phyloP scores from a whole-genome alignment of 257 asterid genomes.

The Fraxinus pennsylvanica region DNA sequence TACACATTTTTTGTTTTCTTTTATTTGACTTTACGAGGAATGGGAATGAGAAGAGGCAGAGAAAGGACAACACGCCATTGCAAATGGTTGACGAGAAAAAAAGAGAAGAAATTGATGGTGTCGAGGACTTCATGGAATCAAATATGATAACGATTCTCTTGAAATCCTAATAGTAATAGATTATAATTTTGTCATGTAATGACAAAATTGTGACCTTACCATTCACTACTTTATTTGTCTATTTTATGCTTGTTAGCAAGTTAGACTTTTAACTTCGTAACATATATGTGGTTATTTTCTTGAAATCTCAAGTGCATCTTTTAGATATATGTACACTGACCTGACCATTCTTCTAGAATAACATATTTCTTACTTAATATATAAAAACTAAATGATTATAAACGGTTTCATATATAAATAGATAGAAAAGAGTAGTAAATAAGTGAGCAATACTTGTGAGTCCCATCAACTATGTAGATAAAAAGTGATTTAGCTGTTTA shows the following conservation, averaged over 20 bases:
- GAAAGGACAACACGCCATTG: not conserved
- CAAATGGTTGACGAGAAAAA: not conserved
- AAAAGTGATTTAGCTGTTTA: too few relatives aligned
- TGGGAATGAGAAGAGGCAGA: not conserved
- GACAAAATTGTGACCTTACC: not conserved
- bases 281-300: not conserved
- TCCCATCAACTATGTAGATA: too few relatives aligned
- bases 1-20: not conserved
- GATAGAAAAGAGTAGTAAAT: too few relatives aligned
- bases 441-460: too few relatives aligned
- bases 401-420: too few relatives aligned
- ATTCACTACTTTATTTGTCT: not conserved
- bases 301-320: not conserved
- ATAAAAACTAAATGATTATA: not conserved
- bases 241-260: not conserved
- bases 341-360: not conserved
- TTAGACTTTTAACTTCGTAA: not conserved
- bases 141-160: not conserved
- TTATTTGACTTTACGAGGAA: not conserved
- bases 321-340: not conserved
- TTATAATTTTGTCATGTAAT: not conserved
- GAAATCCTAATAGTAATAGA: not conserved
- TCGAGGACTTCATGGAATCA: not conserved
- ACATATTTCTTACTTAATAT: not conserved
- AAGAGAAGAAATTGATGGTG: not conserved